Evolutionary conservation across 1,284 basidiomycete species (phyloP).

Genomic region (Malassezia cuniculi): DNA sequence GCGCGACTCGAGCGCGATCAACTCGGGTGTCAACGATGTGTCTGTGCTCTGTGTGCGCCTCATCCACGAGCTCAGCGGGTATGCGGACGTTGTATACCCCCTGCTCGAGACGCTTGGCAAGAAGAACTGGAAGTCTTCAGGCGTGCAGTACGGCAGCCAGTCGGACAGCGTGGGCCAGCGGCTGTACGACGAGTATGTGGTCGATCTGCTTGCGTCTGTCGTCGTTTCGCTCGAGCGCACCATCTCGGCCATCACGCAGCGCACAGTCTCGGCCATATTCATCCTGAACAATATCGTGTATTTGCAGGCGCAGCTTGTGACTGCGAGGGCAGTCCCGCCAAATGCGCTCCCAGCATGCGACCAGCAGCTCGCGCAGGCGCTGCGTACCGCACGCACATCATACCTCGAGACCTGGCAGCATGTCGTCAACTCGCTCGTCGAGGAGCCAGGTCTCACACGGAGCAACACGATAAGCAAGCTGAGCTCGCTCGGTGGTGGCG

Average conservation of each 20-base stretch:
- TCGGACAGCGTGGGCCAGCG: background rate
- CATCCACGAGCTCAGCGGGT: conserved; percentile 26
- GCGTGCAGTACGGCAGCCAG: no score
- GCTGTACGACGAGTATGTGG: conserved; percentile 6
- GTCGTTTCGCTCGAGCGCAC: conserved; percentile 10
- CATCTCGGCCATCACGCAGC: conserved; percentile 6
- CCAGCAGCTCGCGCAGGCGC: conserved; percentile 2
- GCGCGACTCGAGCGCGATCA: conserved; percentile 30
- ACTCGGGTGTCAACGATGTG: conserved; percentile 37
- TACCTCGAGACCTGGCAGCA: conserved; percentile 15
- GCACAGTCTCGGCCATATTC: conserved; percentile 10
- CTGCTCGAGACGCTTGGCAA: conserved; percentile 27
- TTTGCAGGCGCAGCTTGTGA: conserved; percentile 2
- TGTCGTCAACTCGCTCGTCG: conserved; percentile 2
- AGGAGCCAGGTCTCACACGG: background rate
- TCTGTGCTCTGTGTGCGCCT: conserved; percentile 31
- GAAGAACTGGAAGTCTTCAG: conserved; percentile 6
- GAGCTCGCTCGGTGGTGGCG: background rate
- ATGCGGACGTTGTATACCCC: conserved; percentile 28
- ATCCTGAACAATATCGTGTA: conserved; percentile 10
- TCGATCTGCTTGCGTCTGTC: conserved; percentile 4
- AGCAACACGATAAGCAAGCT: background rate
- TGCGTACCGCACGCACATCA: conserved; percentile 6
- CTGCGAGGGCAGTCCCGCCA: background rate
- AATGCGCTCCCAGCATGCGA: background rate